Base-by-base conservation (phyloP, 1,284 basidiomycete genomes). In the Leccinum insolens region DNA sequence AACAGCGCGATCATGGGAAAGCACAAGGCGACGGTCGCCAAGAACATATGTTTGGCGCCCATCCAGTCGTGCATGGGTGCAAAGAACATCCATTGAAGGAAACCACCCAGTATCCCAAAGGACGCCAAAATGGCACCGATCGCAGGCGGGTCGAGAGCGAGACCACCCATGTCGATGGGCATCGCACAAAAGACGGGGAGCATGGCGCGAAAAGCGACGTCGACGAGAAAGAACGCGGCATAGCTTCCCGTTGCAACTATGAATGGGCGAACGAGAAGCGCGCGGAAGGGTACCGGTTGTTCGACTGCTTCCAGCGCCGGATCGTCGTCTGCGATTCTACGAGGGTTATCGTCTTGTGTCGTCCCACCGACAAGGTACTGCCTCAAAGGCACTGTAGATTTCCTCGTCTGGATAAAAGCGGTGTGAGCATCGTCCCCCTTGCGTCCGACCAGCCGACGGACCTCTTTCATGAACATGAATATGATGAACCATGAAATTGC, bases 381-480 rank as follows among this genome's bases (percentile, higher is more conserved):
- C 44, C n/a, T 44, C 8, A 63, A 8, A 31, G 75, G 70, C 34
- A 67, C 63, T 41, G 28, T 28, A 25, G 71, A 62, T 34, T 67
- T 70, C 44, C n/a, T 63, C 8, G 70, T 76, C 77, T 76, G 22
- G 3, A 44, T 37, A 15, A 58, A 63, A 64, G 9, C 4, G n/a
- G 11, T 25, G 46, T 76, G 17, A 72, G 64, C 2, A 64, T 14
- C 37, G 11, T 28, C 15, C 14, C 7, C 11, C 2, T 37, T n/a
- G 28, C 28, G 25, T 39, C 14, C 20, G 4, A 66, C 17, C 25
- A 61, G 55, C 22, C 63, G 12, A 71, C 81, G 25, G 49, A 88
- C 90, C 84, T 91, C 90, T 72, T 84, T 82, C 68, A 91, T 80
- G 71, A 84, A 85, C 2, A 84, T 65, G 4, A 83, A 71, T 0